Evolutionary conservation across 306 rosid genomes (phyloP), one percentile per base, ranked within the genome.

Genomic region (Quercus variabilis): DNA sequence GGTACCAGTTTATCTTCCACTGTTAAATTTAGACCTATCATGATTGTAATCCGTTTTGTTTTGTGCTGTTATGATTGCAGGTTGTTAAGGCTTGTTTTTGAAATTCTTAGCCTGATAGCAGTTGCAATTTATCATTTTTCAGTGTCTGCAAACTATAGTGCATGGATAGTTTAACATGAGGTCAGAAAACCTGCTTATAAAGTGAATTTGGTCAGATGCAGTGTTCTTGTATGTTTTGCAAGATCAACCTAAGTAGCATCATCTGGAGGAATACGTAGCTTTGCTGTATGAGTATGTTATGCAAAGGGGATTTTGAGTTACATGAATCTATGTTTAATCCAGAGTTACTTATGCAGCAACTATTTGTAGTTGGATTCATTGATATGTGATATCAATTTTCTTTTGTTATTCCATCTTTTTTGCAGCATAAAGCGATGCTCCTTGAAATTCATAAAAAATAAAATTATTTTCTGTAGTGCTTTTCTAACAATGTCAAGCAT

Each of bases 31-130:
- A 6, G 21, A 35, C 28, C 17, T n/a, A 10, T n/a, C 72, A 35
- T 35, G 26, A 19, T 64, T 52, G 75, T 26, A 38, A 5, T 57
- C 17, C 28, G 10, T 64, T 41, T 20, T 82, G 59, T 55, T 69
- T 75, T 23, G n/a, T 55, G 15, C 78, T 54, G 2, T 41, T 78
- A 17, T 71, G 74, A 23, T 74, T 80, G 35, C 81, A 74, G 86
- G 83, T 78, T 68, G 28, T 81, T 72, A 55, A 31, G 55, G 58
- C 15, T 83, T 78, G 81, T 73, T 60, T 56, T 49, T 17, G 31
- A 69, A 79, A 59, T 59, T 55, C 28, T 43, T 43, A 55, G 59
- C 71, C 82, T 23, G 74, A 67, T 9, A 79, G 20, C 73, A 71
- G 72, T 41, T 74, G 63, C 82, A 6, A 23, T 35, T 3, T 17